Base-by-base conservation (phyloP, 1,284 basidiomycete genomes). In the Stereum hirsutum region DNA sequence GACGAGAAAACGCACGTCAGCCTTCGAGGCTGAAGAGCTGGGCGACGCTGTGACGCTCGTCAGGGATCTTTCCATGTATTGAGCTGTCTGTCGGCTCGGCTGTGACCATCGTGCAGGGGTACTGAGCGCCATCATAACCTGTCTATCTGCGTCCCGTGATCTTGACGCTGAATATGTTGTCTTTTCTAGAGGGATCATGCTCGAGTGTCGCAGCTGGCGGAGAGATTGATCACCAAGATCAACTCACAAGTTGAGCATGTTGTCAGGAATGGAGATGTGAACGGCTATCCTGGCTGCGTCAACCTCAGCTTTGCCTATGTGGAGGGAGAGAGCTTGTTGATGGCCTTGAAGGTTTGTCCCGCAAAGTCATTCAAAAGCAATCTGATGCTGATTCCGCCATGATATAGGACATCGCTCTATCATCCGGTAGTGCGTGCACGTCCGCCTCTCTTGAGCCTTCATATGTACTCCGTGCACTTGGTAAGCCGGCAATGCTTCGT, bases 371-470 rank as follows among this genome's bases (percentile, higher is more conserved):
- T 28, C 37, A 23, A 15, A 20, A 6, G 6, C 19, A 39, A 12
- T 34, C 5, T 28, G 25, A 7, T 23, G 20, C 24, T 19, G 31
- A 19, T 20, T 21, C 21, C 11, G 57, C 19, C 42, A 43, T 14
- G 17, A 32, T 48, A 23, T 32, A 92, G 86, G 92, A 99, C 58
- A 87, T 99, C 47, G 96, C 96, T 4, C 74, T 99, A 27, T 98
- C 95, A 11, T 98, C 95, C 1, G 96, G 96, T 39, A 96, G 92
- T 55, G 96, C 96, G 8, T 99, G 96, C 58, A 99, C 96, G 12
- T 98, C 94, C 0, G 96, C 96, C 2, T 98, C 95, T 12, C 74
- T 99, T 42, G 96, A 99, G 64, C 96, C 96, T 5, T 97, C 93
- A 27, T 99, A 99, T 60, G 96, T 99, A 10, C 79, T 99, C 23